Base-by-base conservation (phyloP, 768 basidiomycete species). In the Cubamyces lactineus region DNA sequence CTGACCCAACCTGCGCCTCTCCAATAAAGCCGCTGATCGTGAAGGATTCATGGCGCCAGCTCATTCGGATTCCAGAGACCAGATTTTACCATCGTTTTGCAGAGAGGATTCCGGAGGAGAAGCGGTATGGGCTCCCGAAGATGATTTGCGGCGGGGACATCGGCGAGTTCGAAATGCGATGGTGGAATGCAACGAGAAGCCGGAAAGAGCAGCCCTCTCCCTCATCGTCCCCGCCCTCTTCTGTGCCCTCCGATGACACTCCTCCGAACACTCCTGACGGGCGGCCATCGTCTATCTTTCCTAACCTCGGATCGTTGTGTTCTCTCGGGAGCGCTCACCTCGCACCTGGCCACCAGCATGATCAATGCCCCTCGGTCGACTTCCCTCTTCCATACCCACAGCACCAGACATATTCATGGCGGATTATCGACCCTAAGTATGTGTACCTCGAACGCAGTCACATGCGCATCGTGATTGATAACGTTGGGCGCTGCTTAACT, bases 1-100 rank as follows among this genome's bases (percentile, higher is more conserved):
- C 12, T 19, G 38, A 55, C 8, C 42, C 50, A 1, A 0, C 17
- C 1, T 38, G 16, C 24, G 9, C 34, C 0, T 12, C 19, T n/a
- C 48, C 39, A 2, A 41, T 24, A 6, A 60, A 57, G 43, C 40
- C 52, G 11, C 26, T 24, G 23, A 52, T 62, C 28, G 17, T 64
- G 45, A 67, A 67, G 42, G 66, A 64, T 9, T 40, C 59, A 0
- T 67, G 66, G 66, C 51, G 66, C 0, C 62, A 63, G 43, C 34
- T 59, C 8, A 46, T 53, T 9, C 45, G 57, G 2, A 26, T 15
- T 23, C 26, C 62, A 4, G 66, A 67, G 24, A 30, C 56, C 5
- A 13, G 26, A 0, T 62, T 58, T 42, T 61, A 61, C 39, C 17
- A 42, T 13, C 61, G 46, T 2, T 24, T 64, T 2, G 23, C 39